Percentiles rank a stretch among this genome's conserved stretches.
Conservation (phyloP, 2,329 filamentous ascomycete species). For the Botrytis cinerea region DNA sequence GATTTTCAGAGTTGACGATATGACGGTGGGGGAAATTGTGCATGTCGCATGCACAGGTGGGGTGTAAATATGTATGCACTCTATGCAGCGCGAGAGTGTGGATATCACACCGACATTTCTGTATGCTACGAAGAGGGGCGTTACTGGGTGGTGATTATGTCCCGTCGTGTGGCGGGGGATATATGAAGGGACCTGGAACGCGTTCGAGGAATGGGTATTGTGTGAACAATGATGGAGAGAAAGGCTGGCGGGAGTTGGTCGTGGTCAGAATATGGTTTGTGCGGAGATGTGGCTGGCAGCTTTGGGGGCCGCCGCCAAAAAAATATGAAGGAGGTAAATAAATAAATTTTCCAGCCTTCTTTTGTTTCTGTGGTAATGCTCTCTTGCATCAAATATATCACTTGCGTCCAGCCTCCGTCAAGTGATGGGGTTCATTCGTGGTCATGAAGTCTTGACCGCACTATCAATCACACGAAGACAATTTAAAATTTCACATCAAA, state of each 20-base stretch:
- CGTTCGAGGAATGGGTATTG: neutral
- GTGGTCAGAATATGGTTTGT: conserved; percentile 5
- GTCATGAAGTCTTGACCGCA: neutral
- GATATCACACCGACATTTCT: conserved; percentile 19
- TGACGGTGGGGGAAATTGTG: conserved; percentile 9
- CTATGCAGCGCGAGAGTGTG: conserved; percentile 15
- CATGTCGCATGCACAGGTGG: conserved; percentile 9
- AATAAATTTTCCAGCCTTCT: conserved; percentile 7
- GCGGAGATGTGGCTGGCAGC: neutral
- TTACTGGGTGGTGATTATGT: neutral
- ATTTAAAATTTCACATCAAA: neutral
- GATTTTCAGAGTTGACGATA: neutral
- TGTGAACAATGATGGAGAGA: neutral
- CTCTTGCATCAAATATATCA: neutral
- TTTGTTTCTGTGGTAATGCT: conserved; percentile 10
- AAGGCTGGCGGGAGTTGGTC: neutral
- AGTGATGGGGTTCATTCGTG: neutral
- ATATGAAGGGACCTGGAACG: neutral
- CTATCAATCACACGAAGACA: neutral
- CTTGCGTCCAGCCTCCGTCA: neutral
- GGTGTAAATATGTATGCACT: neutral
- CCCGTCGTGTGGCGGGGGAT: conserved; percentile 1
- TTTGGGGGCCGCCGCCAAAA: neutral
- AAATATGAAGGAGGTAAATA: neutral
- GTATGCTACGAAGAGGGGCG: conserved; percentile 5